Evolutionary conservation across 352 stramenopile species (phyloP).

Genomic region (Phytophthora pinifolia): DNA sequence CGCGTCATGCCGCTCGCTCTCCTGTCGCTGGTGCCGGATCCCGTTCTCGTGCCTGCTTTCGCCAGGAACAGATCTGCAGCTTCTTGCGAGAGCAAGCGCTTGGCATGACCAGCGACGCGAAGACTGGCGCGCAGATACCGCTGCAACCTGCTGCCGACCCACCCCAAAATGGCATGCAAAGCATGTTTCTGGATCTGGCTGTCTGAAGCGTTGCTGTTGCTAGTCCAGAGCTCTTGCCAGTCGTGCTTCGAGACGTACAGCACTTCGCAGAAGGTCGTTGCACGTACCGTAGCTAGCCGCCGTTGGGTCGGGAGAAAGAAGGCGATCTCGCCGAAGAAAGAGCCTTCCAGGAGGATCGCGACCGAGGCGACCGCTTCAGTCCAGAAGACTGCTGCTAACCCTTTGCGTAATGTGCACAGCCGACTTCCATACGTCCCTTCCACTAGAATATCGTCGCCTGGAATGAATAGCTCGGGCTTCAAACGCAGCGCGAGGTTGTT

Average conservation of each 20-base stretch:
- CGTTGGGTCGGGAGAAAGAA: slow-evolving; percentile 67
- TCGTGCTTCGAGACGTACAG: slow-evolving; percentile 56
- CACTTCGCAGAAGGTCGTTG: slow-evolving; percentile 59
- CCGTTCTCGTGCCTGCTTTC: not conserved
- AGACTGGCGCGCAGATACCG: slow-evolving; percentile 45
- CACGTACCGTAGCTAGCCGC: slow-evolving; percentile 60
- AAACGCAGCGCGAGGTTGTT: slow-evolving; percentile 54
- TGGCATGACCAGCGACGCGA: slow-evolving; percentile 38
- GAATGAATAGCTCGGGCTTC: slow-evolving; percentile 53
- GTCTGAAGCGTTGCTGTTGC: slow-evolving; percentile 32
- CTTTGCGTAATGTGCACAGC: slow-evolving; percentile 63
- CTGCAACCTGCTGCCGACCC: slow-evolving; percentile 45
- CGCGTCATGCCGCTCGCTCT: slow-evolving; percentile 1
- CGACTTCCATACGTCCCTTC: slow-evolving; percentile 44
- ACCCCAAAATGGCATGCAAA: slow-evolving; percentile 59
- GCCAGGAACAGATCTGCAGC: not conserved
- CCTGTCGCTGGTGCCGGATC: not conserved
- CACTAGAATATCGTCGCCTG: slow-evolving; percentile 24
- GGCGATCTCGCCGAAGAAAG: slow-evolving; percentile 60
- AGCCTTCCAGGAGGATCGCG: slow-evolving; percentile 23
- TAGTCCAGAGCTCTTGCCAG: slow-evolving; percentile 61
- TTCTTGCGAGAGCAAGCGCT: slow-evolving; percentile 15
- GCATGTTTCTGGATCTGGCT: slow-evolving; percentile 56
- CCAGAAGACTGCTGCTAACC: slow-evolving; percentile 47
- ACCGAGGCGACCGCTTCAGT: slow-evolving; percentile 12